Percentiles rank a stretch among this genome's conserved stretches.
phyloP scores from a whole-genome alignment of 2,329 filamentous ascomycete species.

The Fusarium equiseti region DNA sequence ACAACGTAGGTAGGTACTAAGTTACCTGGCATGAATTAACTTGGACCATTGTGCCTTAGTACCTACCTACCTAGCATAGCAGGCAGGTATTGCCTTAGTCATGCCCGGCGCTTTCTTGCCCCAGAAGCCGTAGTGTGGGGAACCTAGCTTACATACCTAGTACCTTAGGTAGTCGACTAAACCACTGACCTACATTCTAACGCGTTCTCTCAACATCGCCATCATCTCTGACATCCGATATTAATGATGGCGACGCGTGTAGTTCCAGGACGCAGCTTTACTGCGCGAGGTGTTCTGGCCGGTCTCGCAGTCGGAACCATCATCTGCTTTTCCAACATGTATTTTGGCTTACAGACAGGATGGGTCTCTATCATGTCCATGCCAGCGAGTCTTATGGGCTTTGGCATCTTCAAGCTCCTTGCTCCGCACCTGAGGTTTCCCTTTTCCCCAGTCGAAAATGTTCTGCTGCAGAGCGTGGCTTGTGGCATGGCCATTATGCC shows the following conservation, averaged over 20 bases:
- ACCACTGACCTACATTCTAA: conserved; percentile 1
- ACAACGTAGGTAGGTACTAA: neutral
- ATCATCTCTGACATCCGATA: neutral
- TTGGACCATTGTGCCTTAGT: neutral
- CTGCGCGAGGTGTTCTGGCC: conserved; percentile 80
- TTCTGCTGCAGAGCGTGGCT: conserved; percentile 94
- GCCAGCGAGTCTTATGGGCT: conserved; percentile 93
- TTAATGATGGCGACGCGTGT: conserved; percentile 41
- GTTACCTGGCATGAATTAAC: neutral
- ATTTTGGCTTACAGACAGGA: conserved; percentile 93
- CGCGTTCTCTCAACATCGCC: conserved; percentile 7
- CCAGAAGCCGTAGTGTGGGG: neutral
- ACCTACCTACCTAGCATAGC: too few relatives aligned
- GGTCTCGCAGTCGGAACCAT: conserved; percentile 88
- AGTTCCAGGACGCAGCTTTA: conserved; percentile 77
- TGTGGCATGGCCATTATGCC: conserved; percentile 98
- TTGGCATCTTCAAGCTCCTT: conserved; percentile 89
- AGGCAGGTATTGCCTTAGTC: too few relatives aligned
- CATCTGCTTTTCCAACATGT: conserved; percentile 97
- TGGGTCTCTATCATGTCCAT: conserved; percentile 90
- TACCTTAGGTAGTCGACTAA: neutral
- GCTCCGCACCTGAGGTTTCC: conserved; percentile 79
- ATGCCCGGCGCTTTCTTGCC: too few relatives aligned
- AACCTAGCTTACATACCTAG: neutral
- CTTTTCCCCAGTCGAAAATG: conserved; percentile 96